Base-by-base conservation (phyloP, 108 stramenopile species). In the Skeletonema grethae region DNA sequence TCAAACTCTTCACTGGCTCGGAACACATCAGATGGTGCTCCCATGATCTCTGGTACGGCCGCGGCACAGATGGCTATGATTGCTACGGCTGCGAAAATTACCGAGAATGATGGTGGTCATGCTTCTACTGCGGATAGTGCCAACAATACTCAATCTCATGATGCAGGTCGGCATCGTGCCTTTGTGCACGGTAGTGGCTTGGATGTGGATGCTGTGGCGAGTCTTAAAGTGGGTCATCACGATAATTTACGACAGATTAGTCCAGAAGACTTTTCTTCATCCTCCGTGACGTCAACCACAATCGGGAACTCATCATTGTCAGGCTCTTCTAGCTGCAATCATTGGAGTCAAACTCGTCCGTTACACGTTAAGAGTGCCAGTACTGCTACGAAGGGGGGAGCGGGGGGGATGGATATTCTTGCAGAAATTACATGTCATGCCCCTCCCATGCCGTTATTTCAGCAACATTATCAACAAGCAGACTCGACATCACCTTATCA, bases 31-130 rank as follows among this genome's bases (percentile, higher is more conserved):
- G 80, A 80, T 48, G 80, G 80, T 32, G 80, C 80, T 36, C 80
- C 80, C 41, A 80, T 80, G 16, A 80, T 80, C 29, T 72, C 80
- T 20, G 80, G 80, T 28, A 80, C 80, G 12, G 80, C 80, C 24
- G 80, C 80, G 29, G 73, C 80, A 15, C 65, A 66, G 29, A 63
- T 73, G 69, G 43, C 31, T 32, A 57, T 43, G 41, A 43, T 57
- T 45, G 71, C 66, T 28, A 80, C 67, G 62, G 80, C 80, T 38
- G 73, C 80, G 36, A 69, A 57, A 35, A 16, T 61, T 20, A 41
- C 69, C 13, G 50, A 53, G 22, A 53, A 53, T 8, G 50, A 22
- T 24, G 50, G 50, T 24, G 50, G 50, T 22, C 20, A 53, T 53
- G 18, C 18, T 48, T 15, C 22, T 53, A 7, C 50, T 53, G 22